A percentile compares a stretch with the other conserved stretches of the same genome.
Evolutionary conservation across 176 grass and related monocot species (phyloP).

Genomic region (Dendrocalamus sinicus): DNA sequence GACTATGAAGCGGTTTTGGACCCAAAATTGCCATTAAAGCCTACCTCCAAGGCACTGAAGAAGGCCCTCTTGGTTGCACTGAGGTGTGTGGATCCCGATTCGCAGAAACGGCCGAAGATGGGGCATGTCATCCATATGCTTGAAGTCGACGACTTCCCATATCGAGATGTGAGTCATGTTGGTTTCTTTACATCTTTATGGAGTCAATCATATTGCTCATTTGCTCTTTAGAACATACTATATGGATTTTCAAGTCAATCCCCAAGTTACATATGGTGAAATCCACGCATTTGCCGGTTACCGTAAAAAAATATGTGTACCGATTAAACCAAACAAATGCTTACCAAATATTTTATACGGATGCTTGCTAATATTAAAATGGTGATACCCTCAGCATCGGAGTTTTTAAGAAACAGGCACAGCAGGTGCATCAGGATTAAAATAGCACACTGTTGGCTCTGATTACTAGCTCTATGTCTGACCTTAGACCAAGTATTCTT

Average conservation of each 20-base stretch:
- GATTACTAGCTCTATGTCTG: conserved; percentile 40
- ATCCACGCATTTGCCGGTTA: conserved; percentile 17
- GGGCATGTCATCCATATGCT: conserved; percentile 99
- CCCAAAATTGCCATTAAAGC: conserved; percentile 80
- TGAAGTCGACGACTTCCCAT: conserved; percentile 92
- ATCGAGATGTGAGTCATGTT: conserved; percentile 71
- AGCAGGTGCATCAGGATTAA: conserved; percentile 33
- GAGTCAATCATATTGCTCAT: conserved; percentile 29
- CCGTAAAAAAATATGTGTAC: background rate
- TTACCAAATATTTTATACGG: background rate
- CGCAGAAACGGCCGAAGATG: conserved; percentile 96
- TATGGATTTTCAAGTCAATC: conserved; percentile 17
- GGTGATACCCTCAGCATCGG: conserved; percentile 31
- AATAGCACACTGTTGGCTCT: conserved; percentile 39
- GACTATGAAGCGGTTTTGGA: conserved; percentile 82
- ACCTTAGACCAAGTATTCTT: conserved; percentile 12
- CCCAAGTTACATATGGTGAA: conserved; percentile 1
- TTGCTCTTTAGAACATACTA: conserved; percentile 20
- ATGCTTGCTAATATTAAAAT: conserved; percentile 17
- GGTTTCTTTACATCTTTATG: background rate
- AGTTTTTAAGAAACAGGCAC: background rate
- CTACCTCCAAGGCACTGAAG: conserved; percentile 77
- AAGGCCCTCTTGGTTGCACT: conserved; percentile 86
- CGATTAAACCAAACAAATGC: background rate
- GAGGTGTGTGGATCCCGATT: conserved; percentile 90